phyloP scores from a whole-genome alignment of 371 early-diverging fungal species.

The Mucor racemosus region DNA sequence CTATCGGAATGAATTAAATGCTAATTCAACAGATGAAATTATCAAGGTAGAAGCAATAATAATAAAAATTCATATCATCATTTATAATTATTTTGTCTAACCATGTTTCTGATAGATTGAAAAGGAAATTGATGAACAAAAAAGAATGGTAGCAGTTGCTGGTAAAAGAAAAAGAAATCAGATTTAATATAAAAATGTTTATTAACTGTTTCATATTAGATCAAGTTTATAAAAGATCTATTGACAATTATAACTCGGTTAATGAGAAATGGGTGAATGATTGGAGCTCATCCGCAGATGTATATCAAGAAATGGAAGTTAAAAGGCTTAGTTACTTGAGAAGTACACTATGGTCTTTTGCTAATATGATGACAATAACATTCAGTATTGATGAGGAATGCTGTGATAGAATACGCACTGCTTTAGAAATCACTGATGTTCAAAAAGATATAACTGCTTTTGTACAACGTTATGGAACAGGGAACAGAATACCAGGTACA shows the following conservation, averaged over 20 bases:
- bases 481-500: constrained; percentile 37
- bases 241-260: constrained; percentile 35
- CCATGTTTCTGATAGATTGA: constrained; percentile 31
- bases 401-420: constrained; percentile 47
- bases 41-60: not conserved
- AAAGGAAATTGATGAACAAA: constrained; percentile 40
- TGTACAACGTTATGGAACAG: constrained; percentile 40
- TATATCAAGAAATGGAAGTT: constrained; percentile 51
- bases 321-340: constrained; percentile 44
- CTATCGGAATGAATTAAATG: not conserved
- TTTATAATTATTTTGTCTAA: constrained; percentile 10
- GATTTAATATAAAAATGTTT: not conserved
- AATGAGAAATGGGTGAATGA: constrained; percentile 40
- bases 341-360: constrained; percentile 48
- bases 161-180: constrained; percentile 16
- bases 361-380: constrained; percentile 52
- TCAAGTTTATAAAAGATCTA: constrained; percentile 44
- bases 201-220: constrained; percentile 26
- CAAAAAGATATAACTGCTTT: constrained; percentile 43
- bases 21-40: not conserved
- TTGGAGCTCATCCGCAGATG: constrained; percentile 39
- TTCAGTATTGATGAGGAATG: constrained; percentile 52
- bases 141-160: constrained; percentile 25
- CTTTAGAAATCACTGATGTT: constrained; percentile 45
- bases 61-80: not conserved